Base-by-base conservation (phyloP, 2,329 filamentous ascomycete genomes). In the Kalmusia sp. region DNA sequence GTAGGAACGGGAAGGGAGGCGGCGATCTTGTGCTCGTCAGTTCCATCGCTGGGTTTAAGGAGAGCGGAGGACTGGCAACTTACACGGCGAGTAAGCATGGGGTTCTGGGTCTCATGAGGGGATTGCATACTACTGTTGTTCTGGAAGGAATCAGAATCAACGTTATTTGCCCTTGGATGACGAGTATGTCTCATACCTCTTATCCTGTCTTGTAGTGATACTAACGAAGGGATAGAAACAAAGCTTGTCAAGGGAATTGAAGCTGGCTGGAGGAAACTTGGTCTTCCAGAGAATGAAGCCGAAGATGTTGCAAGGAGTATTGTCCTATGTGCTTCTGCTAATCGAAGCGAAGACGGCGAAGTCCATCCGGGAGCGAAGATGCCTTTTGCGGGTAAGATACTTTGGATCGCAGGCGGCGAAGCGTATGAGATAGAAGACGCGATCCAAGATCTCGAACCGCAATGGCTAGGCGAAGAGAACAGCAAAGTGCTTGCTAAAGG, bases 91-190 rank as follows among this genome's bases (percentile, higher is more conserved):
- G 59, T 41, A 67, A 67, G 46, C 58, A 59, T 54, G 64, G 64
- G 1, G 58, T 66, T 2, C 25, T 67, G 31, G 64, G 64, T 3
- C 49, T 67, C 15, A 61, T 66, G 64, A 52, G 64, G 21, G 57
- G 57, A 1, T 25, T 66, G 37, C 52, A 62, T 21, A 55, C 49
- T 11, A 59, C 60, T 21, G 56, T 58, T 9, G 44, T 58, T 9
- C 39, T 25, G 17, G 55, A 65, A 35, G 51, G 51, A 3, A 62
- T 64, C 17, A 44, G 52, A 9, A 52, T 66, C 25, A 67, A 67
- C 35, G 58, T 67, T 9, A 57, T 67, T 15, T 62, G 59, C 34
- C 64, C 63, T 0, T 67, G 64, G 64, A 67, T 67, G 64, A 67
- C 64, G 6, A 61, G 64, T 67, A 53, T 49, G 62, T 51, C 22